Base-by-base conservation (phyloP, 1,284 basidiomycete genomes). In the Ceratobasidium sp. region DNA sequence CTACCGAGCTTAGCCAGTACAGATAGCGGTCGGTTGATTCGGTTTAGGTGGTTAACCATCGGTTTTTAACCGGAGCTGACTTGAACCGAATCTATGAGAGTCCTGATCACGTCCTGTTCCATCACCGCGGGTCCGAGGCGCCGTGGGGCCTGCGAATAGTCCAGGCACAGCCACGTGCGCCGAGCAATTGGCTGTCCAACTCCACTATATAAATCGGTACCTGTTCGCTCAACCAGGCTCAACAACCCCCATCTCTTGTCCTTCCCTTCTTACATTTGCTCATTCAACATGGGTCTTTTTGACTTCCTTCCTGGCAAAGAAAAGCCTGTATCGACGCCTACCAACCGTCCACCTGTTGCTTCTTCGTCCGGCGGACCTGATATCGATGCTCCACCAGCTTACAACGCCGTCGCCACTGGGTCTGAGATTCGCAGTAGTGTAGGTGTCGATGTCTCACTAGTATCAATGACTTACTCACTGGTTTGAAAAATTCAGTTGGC, bases 261-360 rank as follows among this genome's bases (percentile, higher is more conserved):
- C 33, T 51, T 53, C 9, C 26, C 9, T 26, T 67, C 42, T 28
- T 20, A 20, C 26, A 40, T 40, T 44, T 18, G 3, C 42, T 18
- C 39, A 28, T 1, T 13, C 71, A 51, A 64, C 26, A 76, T 76
- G 72, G 72, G 72, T 40, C 46, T 76, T 9, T 66, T 76, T 40
- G 72, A 76, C 55, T 76, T 76, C 66, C 49, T 76, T 6, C 60
- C 60, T n/a, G 49, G 72, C 60, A 64, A 76, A 23, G 61, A 66
- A 63, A 66, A 76, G 46, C 26, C 60, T 28, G n/a, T 49, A 13
- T 44, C 63, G 26, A 44, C 44, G 18, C 71, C 71, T 33, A 73
- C 73, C 39, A 58, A 76, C 51, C 73, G 61, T 44, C 71, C 71
- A 33, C n/a, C 71, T 28, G 58, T 58, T 33, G 33, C 33, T 26